Evolutionary conservation across 2,329 filamentous ascomycete species (phyloP).

Genomic region (Aspergillus sp.): DNA sequence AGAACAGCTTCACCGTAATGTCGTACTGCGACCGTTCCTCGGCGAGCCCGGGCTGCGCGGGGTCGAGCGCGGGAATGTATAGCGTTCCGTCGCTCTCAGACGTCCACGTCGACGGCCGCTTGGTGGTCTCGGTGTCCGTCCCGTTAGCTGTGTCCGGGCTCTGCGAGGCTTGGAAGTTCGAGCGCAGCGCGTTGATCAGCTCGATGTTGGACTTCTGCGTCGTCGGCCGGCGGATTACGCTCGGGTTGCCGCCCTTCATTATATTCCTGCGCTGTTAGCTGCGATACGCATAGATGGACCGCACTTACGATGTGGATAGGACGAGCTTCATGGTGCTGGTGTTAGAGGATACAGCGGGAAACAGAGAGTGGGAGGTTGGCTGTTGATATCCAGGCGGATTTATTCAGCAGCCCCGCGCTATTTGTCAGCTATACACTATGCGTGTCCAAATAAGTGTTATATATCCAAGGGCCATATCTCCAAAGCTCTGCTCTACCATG

Average conservation of each 20-base stretch:
- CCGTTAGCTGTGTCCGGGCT: slow-evolving; percentile 39
- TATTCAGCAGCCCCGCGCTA: slow-evolving; percentile 24
- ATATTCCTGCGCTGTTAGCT: slow-evolving; percentile 53
- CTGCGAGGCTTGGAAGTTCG: slow-evolving; percentile 70
- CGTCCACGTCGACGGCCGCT: slow-evolving; percentile 55
- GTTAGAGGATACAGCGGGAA: background rate
- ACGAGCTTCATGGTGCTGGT: slow-evolving; percentile 62
- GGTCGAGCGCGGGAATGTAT: slow-evolving; percentile 71
- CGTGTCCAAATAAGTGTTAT: too few relatives aligned
- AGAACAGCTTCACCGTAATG: slow-evolving; percentile 92
- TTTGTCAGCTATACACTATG: background rate
- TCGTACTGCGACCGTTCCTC: slow-evolving; percentile 84
- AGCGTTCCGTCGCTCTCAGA: slow-evolving; percentile 50
- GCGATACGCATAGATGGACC: too few relatives aligned
- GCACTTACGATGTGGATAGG: slow-evolving; percentile 76
- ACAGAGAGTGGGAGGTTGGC: background rate
- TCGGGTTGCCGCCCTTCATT: slow-evolving; percentile 70
- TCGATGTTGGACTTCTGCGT: slow-evolving; percentile 85
- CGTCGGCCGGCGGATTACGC: slow-evolving; percentile 69
- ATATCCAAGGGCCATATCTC: too few relatives aligned
- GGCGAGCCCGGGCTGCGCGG: slow-evolving; percentile 58
- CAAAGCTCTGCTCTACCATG: too few relatives aligned
- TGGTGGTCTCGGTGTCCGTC: slow-evolving; percentile 6
- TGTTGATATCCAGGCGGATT: background rate
- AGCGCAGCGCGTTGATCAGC: slow-evolving; percentile 75